phyloP scores from a whole-genome alignment of 1,284 basidiomycete species.

The Erythrobasidium hasegawianum region DNA sequence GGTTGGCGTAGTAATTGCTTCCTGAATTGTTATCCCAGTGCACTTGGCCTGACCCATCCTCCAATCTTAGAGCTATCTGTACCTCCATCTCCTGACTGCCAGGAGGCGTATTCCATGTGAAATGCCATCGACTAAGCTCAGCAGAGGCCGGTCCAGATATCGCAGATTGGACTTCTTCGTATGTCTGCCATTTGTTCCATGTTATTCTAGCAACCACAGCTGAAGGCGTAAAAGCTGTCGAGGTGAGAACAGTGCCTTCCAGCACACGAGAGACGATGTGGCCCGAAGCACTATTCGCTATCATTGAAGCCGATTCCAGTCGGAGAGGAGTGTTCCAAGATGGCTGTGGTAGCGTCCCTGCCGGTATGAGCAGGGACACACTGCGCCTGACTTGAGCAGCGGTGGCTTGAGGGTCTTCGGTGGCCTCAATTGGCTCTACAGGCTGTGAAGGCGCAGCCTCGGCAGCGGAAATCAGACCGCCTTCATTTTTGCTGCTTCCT shows the following conservation, averaged over 20 bases:
- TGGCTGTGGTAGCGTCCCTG: slow-evolving; percentile 15
- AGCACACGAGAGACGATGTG: slow-evolving; percentile 25
- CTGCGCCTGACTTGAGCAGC: background rate
- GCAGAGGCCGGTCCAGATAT: background rate
- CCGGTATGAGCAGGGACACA: slow-evolving; percentile 5
- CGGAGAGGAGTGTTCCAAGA: slow-evolving; percentile 8
- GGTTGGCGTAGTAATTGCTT: slow-evolving; percentile 17
- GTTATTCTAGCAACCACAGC: slow-evolving; percentile 22
- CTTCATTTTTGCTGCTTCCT: too few relatives aligned
- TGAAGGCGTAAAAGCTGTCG: background rate
- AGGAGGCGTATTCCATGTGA: slow-evolving; percentile 22
- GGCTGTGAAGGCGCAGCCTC: background rate
- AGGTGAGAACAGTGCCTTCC: slow-evolving; percentile 16
- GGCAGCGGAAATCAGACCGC: too few relatives aligned
- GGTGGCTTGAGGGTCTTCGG: background rate
- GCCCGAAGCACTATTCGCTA: slow-evolving; percentile 1
- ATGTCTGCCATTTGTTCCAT: slow-evolving; percentile 30
- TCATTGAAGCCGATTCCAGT: slow-evolving; percentile 11
- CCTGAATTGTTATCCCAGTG: slow-evolving; percentile 35
- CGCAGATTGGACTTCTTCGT: slow-evolving; percentile 25
- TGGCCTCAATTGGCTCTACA: background rate
- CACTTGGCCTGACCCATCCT: slow-evolving; percentile 16
- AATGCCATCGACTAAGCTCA: slow-evolving; percentile 11
- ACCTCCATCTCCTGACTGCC: slow-evolving; percentile 25
- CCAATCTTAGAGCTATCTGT: slow-evolving; percentile 27